Base-by-base conservation (phyloP, 371 early-diverging fungal species). In the Mortierella sp. region DNA sequence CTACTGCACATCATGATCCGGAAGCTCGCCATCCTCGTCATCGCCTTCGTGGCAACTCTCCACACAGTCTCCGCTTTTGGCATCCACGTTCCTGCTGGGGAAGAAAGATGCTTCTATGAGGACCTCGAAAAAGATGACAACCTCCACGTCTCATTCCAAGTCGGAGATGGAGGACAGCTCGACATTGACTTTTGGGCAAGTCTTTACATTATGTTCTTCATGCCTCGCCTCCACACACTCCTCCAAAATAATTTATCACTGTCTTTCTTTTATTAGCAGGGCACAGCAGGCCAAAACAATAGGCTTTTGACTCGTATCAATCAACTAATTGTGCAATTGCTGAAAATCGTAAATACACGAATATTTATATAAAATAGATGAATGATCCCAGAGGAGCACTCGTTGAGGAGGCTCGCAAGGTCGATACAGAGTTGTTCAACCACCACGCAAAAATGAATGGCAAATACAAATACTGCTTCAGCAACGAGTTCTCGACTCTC, bases 111-210 rank as follows among this genome's bases (percentile, higher is more conserved):
- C 72, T 92, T 90, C 74, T 90, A 83, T 81, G 92, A 92, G 81
- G 77, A 86, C 8, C 80, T 95, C 26, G 80, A 86, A 14, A 61
- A 64, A 39, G 89, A 84, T 39, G 93, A 95, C 73, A 83, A 86
- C 68, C 66, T 94, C 78, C 87, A 91, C 57, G 59, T 94, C 24
- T 86, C 90, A 5, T 95, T 84, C 78, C 91, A 95, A 83, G 95
- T 95, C 59, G 89, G 87, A 70, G 91, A 92, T 60, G 94, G 92
- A 58, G 91, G 89, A 28, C 83, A 91, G 49, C 84, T 89, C 26
- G 91, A 92, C 64, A 87, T 94, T 72, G 94, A 94, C 66, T 93
- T 94, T 81, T 87, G 86, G 92, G 94, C 93, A 88, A 52, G 52
- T 52, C 22, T 24, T 52, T 52, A 18, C 47, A 18, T 47, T 12